Evolutionary conservation across 1,284 basidiomycete genomes (phyloP).

Genomic region (Sanghuangporus sanghuang): DNA sequence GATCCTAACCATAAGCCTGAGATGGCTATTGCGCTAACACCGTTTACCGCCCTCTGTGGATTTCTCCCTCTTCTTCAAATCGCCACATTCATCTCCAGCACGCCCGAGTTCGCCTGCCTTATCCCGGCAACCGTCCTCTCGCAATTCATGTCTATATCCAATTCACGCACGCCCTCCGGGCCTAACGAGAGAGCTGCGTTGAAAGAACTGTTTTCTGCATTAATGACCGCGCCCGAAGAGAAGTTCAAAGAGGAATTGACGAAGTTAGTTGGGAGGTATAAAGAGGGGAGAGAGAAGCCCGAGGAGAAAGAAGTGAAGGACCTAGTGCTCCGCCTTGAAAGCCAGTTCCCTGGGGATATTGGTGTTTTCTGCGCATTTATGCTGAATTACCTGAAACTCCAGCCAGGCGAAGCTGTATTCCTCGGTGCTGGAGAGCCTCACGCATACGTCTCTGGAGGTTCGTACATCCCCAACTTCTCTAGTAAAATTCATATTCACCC

Average conservation of each 20-base stretch:
- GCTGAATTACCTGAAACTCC: conserved; percentile 80
- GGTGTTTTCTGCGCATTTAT: conserved; percentile 92
- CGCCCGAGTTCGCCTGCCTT: conserved; percentile 77
- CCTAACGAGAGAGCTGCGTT: conserved; percentile 50
- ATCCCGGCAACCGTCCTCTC: conserved; percentile 54
- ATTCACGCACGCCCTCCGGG: conserved; percentile 32
- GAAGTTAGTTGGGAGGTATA: conserved; percentile 62
- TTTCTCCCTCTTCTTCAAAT: conserved; percentile 80
- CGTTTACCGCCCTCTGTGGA: conserved; percentile 89
- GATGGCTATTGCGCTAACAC: conserved; percentile 94
- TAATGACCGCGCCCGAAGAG: conserved; percentile 71
- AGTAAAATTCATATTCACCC: neutral
- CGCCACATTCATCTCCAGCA: conserved; percentile 56
- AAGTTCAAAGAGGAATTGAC: conserved; percentile 52
- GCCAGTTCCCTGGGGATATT: conserved; percentile 90
- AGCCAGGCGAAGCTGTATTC: conserved; percentile 89
- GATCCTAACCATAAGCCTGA: conserved; percentile 97
- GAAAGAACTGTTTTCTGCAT: conserved; percentile 69
- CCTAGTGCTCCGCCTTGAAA: conserved; percentile 68
- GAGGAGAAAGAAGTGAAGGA: conserved; percentile 49
- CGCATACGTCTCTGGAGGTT: conserved; percentile 91
- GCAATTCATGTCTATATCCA: conserved; percentile 42
- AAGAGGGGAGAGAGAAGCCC: conserved; percentile 33
- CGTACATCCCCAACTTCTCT: conserved; percentile 19
- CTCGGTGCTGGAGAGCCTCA: conserved; percentile 96